A percentile compares a stretch with the other conserved stretches of the same genome.
phyloP scores from a whole-genome alignment of 495 filamentous ascomycete species.

The Ramalina intermedia region DNA sequence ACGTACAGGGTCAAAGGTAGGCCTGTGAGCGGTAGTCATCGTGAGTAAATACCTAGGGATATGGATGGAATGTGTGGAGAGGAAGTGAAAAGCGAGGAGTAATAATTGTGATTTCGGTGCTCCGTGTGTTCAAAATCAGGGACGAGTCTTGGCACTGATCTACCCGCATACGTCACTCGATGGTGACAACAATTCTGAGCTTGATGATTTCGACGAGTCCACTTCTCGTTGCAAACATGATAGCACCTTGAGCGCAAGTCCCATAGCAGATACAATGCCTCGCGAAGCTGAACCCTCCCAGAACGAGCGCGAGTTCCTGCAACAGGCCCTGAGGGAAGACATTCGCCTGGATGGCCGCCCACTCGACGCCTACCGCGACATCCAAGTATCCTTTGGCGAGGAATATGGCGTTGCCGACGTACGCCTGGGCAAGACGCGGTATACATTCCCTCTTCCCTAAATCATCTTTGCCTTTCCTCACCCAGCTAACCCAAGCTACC shows the following conservation, averaged over 20 bases:
- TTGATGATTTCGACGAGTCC: no score
- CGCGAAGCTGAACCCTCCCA: constrained; percentile 74
- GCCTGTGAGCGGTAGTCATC: constrained; percentile 13
- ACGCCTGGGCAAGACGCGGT: constrained; percentile 82
- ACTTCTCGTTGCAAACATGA: no score
- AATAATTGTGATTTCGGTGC: no score
- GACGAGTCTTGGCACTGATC: no score
- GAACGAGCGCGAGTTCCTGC: constrained; percentile 62
- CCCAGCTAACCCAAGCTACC: background rate
- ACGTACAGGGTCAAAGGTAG: constrained; percentile 17
- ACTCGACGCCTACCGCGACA: constrained; percentile 59
- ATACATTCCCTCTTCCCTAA: constrained; percentile 3
- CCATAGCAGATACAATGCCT: constrained; percentile 45
- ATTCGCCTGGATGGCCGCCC: constrained; percentile 70
- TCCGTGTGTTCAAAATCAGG: no score
- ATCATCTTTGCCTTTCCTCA: background rate
- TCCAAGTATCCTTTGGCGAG: constrained; percentile 71
- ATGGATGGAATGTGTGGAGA: no score
- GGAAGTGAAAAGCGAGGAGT: no score
- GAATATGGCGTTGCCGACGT: constrained; percentile 88
- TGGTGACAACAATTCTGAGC: no score
- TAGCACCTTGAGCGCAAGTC: no score
- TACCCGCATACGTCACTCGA: no score
- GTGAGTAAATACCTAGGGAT: no score
- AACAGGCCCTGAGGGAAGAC: constrained; percentile 59